A percentile compares a stretch with the other conserved stretches of the same genome.
Evolutionary conservation across 768 basidiomycete species (phyloP).

Genomic region (Podaxis carcinomalis): DNA sequence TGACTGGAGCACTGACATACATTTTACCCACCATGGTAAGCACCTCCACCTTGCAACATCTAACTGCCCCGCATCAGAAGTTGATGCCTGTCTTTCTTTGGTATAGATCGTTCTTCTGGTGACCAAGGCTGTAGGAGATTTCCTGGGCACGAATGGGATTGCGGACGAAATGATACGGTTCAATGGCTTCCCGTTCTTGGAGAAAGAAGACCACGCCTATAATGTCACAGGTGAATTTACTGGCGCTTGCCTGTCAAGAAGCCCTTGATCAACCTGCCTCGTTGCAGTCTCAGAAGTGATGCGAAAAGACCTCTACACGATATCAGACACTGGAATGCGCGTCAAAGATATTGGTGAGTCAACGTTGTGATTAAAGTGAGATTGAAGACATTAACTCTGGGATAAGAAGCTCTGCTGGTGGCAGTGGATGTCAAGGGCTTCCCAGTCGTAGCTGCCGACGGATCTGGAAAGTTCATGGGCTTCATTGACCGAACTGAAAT

Average conservation of each 20-base stretch:
- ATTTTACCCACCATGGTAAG: constrained; percentile 96
- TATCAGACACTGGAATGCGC: constrained; percentile 72
- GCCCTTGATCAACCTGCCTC: constrained; percentile 1
- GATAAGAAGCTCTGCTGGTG: constrained; percentile 50
- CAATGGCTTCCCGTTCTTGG: constrained; percentile 95
- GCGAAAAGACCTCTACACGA: constrained; percentile 71
- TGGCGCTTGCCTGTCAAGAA: neutral
- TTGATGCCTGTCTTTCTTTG: constrained; percentile 13
- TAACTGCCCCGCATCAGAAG: neutral
- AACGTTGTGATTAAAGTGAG: neutral
- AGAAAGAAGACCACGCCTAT: constrained; percentile 92
- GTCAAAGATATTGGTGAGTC: constrained; percentile 75
- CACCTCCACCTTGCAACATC: neutral
- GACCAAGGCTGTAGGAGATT: constrained; percentile 95
- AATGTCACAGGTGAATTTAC: constrained; percentile 74
- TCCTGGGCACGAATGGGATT: constrained; percentile 89
- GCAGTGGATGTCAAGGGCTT: constrained; percentile 84
- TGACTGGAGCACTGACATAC: constrained; percentile 96
- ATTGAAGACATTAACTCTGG: constrained; percentile 32
- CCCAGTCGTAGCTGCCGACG: constrained; percentile 73
- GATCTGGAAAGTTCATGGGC: constrained; percentile 63
- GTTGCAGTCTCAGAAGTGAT: constrained; percentile 81
- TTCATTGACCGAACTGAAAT: constrained; percentile 89
- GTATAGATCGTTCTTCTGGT: constrained; percentile 89
- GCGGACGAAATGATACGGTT: constrained; percentile 97